Evolutionary conservation across 2,329 filamentous ascomycete genomes (phyloP), one percentile per base, ranked within the genome.

Genomic region (Nakataea oryzae): DNA sequence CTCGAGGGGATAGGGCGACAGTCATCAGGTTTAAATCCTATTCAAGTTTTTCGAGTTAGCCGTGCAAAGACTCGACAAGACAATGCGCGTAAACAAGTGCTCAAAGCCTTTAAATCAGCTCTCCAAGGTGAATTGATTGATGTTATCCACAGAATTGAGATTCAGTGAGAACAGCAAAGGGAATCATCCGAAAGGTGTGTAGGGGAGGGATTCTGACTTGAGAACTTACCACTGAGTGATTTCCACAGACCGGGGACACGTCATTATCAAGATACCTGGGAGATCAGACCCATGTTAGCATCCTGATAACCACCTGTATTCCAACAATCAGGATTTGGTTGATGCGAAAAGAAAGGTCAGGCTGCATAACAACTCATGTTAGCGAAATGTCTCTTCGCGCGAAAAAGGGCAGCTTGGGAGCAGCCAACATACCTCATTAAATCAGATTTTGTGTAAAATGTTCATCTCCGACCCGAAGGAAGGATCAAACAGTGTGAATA

Each of bases 401-500:
- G 5, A 8, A 7, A 3, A 54, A 8, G 13, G 7, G n/a, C 13
- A 26, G n/a, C 47, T 21, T n/a, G n/a, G n/a, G n/a, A n/a, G n/a
- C 3, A 24, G 47, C 6, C 11, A 34, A 70, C 72, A 63, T 73
- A 79, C 75, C 75, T 76, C 74, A 79, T 75, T 74, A 75, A 75
- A 77, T 82, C 80, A 82, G 80, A 81, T 79, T 79, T 75, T 80
- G 75, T 74, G 67, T 70, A 65, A 76, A 29, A 69, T 81, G 79
- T 82, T 83, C 81, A 83, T 81, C 67, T 76, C 75, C 76, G 65
- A 66, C 75, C 74, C 73, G 71, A 70, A 72, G 69, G 69, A 68
- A 67, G 72, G 75, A 77, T 83, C 81, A 82, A 81, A 83, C 80
- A 83, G 81, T 83, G 81, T 83, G 81, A 83, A 83, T 83, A 83